Conservation (phyloP, 2,329 filamentous ascomycete species). For the Aureobasidium sp. region DNA sequence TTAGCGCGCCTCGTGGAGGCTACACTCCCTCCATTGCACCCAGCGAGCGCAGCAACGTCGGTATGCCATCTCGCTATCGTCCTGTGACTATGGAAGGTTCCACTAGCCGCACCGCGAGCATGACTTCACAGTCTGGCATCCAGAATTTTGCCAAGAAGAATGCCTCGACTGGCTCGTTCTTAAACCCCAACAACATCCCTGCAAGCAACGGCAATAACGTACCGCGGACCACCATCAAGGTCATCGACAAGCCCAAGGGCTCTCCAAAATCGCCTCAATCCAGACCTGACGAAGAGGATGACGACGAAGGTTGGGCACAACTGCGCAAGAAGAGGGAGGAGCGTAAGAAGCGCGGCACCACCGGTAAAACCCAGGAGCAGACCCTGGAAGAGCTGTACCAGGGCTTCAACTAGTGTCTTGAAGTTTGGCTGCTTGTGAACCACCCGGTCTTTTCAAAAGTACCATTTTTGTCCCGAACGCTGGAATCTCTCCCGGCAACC, state of each 20-base stretch:
- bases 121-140: slow-evolving; percentile 19
- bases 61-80: slow-evolving; percentile 80
- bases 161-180: slow-evolving; percentile 15
- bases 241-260: slow-evolving; percentile 30
- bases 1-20: slow-evolving; percentile 36
- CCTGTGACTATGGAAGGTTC: slow-evolving; percentile 53
- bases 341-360: slow-evolving; percentile 21
- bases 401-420: slow-evolving; percentile 14
- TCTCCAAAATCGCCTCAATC: slow-evolving; percentile 17
- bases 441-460: neutral
- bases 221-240: slow-evolving; percentile 24
- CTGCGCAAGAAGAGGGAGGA: slow-evolving; percentile 27
- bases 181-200: slow-evolving; percentile 24
- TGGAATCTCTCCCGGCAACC: neutral
- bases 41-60: slow-evolving; percentile 89
- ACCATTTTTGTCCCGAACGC: neutral
- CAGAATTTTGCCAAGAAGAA: slow-evolving; percentile 3
- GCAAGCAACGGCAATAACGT: slow-evolving; percentile 10
- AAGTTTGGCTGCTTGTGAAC: neutral
- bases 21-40: slow-evolving; percentile 91
- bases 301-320: slow-evolving; percentile 28
- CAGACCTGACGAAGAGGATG: slow-evolving; percentile 20
- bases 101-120: slow-evolving; percentile 29
- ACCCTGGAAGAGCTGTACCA: slow-evolving; percentile 22
- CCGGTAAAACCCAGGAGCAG: slow-evolving; percentile 19